Conservation (phyloP, 2,329 filamentous ascomycete species). For the Epichloe hybrida region DNA sequence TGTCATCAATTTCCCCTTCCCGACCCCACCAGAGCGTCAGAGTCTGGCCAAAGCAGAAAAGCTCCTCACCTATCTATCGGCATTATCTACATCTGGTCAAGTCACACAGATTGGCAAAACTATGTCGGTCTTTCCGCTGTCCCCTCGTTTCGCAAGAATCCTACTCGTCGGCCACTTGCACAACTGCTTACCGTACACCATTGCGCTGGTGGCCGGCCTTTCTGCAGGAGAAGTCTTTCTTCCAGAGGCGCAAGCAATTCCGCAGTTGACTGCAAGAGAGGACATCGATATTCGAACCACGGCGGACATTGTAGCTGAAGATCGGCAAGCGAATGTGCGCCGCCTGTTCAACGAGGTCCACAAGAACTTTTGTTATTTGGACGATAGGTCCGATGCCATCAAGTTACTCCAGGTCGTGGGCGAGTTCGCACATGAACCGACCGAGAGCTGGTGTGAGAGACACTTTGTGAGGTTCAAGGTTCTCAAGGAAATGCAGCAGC, state of each 20-base stretch:
- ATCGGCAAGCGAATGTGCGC: conserved; percentile 50
- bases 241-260: conserved; percentile 63
- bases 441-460: conserved; percentile 61
- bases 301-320: conserved; percentile 58
- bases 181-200: conserved; percentile 69
- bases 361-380: conserved; percentile 64
- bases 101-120: conserved; percentile 69
- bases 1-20: conserved; percentile 85
- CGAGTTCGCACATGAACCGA: conserved; percentile 65
- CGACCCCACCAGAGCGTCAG: conserved; percentile 68
- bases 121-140: conserved; percentile 79
- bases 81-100: conserved; percentile 55
- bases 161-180: conserved; percentile 77
- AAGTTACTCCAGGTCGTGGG: conserved; percentile 83
- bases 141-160: conserved; percentile 83
- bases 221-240: conserved; percentile 83
- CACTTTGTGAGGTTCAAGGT: conserved; percentile 83
- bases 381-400: conserved; percentile 74
- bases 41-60: conserved; percentile 75
- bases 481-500: conserved; percentile 71
- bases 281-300: conserved; percentile 42
- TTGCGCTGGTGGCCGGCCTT: conserved; percentile 76
- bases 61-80: conserved; percentile 72
- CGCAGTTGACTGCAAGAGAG: conserved; percentile 34
- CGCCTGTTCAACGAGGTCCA: conserved; percentile 56